Conservation (phyloP, 176 grass and related monocot species). For the Avena insularis region DNA sequence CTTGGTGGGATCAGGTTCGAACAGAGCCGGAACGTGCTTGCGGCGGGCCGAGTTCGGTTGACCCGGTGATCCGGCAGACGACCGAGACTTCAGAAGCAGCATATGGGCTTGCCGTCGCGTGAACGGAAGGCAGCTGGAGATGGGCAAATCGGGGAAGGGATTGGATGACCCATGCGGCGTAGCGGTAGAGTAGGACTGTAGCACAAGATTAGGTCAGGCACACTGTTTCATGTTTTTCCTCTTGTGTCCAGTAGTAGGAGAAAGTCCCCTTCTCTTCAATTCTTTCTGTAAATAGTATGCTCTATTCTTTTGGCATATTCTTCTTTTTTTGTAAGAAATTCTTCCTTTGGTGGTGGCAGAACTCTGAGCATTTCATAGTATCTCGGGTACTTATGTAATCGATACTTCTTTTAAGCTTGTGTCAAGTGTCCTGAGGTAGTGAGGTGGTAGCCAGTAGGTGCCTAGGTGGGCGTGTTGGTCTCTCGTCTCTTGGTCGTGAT, state of each 20-base stretch:
- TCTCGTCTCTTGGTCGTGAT: background rate
- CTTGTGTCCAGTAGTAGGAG: background rate
- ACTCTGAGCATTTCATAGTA: conserved; percentile 22
- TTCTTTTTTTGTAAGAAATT: background rate
- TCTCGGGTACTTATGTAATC: conserved; percentile 20
- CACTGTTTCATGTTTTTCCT: background rate
- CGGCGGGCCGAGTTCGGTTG: background rate
- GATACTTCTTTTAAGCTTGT: background rate
- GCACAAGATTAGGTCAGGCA: background rate
- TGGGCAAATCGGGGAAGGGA: background rate
- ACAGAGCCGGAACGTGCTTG: background rate
- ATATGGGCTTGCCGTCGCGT: background rate
- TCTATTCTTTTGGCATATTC: conserved; percentile 6
- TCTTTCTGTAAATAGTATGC: conserved; percentile 44
- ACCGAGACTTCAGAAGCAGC: background rate
- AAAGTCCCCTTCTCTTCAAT: too few relatives aligned
- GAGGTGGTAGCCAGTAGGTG: background rate
- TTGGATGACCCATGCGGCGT: background rate
- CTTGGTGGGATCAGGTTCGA: background rate
- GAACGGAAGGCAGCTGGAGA: background rate
- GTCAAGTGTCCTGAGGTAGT: background rate
- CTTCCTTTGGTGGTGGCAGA: background rate
- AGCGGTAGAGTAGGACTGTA: background rate
- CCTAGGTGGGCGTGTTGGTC: background rate
- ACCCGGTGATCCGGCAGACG: background rate